Conservation (phyloP, 129 eudicot genomes). For the Escallonia herrerae region DNA sequence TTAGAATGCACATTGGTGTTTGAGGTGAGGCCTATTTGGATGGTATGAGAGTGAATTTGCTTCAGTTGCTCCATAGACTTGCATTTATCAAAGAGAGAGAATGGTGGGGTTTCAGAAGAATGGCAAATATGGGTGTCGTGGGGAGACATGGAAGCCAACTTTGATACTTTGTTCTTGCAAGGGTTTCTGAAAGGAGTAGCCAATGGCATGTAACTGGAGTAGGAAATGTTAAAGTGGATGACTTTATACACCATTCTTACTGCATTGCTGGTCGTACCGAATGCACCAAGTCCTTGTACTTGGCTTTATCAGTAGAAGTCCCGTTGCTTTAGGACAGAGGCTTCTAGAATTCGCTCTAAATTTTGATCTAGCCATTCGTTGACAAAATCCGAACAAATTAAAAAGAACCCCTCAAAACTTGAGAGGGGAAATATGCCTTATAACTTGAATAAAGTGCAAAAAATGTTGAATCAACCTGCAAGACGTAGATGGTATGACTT, state of each 20-base stretch:
- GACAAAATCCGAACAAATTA: constrained; percentile 24
- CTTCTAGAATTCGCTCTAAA: too few species aligned
- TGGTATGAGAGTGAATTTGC: constrained; percentile 36
- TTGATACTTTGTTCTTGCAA: constrained; percentile 2
- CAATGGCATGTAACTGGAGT: constrained; percentile 1
- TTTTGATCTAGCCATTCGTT: constrained; percentile 19
- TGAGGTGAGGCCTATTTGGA: constrained; percentile 23
- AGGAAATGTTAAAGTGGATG: too few species aligned
- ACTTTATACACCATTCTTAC: too few species aligned
- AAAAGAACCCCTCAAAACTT: constrained; percentile 7
- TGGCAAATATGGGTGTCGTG: background rate
- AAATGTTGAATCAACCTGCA: background rate
- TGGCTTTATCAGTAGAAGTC: background rate
- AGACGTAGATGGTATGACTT: background rate
- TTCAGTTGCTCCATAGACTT: constrained; percentile 46
- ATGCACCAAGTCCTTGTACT: too few species aligned
- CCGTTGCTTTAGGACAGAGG: background rate
- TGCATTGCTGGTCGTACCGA: too few species aligned
- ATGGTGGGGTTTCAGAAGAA: constrained; percentile 5
- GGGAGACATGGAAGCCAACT: background rate
- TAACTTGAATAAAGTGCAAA: background rate
- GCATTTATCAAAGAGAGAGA: constrained; percentile 23
- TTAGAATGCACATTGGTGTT: constrained; percentile 17
- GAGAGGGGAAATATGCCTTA: background rate
- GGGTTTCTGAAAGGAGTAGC: background rate